Evolutionary conservation across 1,139 yeast species (phyloP).

Genomic region (Yamadazyma taylorii): DNA sequence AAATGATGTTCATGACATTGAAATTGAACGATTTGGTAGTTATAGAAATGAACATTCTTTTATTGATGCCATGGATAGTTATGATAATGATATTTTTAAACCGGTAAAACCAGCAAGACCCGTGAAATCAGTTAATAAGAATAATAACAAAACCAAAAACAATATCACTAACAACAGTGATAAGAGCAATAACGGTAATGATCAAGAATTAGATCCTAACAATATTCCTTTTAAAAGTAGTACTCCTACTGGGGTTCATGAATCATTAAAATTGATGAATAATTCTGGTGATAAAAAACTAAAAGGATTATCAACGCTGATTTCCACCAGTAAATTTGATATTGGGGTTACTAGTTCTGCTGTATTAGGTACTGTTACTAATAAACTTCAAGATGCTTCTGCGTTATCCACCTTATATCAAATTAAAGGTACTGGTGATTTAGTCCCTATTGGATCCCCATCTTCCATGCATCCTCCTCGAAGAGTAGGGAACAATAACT

Average conservation of each 20-base stretch:
- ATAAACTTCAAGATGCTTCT: slow-evolving; percentile 27
- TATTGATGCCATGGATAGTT: slow-evolving; percentile 54
- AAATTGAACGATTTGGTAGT: slow-evolving; percentile 53
- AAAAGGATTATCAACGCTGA: slow-evolving; percentile 10
- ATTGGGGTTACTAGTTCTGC: slow-evolving; percentile 31
- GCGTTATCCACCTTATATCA: slow-evolving; percentile 43
- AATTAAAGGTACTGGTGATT: slow-evolving; percentile 37
- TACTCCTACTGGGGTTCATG: slow-evolving; percentile 15
- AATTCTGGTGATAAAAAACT: slow-evolving; percentile 1
- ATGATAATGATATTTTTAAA: slow-evolving; percentile 58
- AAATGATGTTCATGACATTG: slow-evolving; percentile 69
- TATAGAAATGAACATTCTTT: slow-evolving; percentile 32
- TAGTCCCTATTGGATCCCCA: slow-evolving; percentile 6
- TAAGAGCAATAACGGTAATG: no score
- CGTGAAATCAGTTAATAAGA: no score
- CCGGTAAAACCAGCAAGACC: slow-evolving; percentile 16
- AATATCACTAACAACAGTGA: no score
- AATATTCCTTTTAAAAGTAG: slow-evolving; percentile 2
- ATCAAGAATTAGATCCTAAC: no score
- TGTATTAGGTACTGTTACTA: slow-evolving; percentile 41
- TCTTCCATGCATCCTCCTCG: slow-evolving; percentile 7
- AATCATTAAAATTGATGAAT: slow-evolving; percentile 14
- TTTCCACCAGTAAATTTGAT: slow-evolving; percentile 19
- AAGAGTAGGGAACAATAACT: no score
- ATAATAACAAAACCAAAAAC: no score